phyloP scores from a whole-genome alignment of 768 basidiomycete genomes.

The Botryobasidium botryosum region DNA sequence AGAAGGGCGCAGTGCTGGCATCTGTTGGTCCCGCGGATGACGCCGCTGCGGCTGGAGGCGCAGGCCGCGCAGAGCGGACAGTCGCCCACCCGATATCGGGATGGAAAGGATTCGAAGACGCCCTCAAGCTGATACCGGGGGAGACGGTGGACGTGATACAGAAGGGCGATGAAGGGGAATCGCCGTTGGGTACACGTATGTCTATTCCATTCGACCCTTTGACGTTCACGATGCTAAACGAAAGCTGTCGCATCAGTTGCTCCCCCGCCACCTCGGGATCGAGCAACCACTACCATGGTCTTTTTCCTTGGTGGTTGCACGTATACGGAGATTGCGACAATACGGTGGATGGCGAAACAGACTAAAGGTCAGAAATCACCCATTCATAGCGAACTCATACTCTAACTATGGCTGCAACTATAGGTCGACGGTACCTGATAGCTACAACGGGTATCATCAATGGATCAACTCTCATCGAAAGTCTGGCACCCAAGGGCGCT shows the following conservation, averaged over 20 bases:
- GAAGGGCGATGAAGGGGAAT: no score
- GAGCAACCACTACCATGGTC: conserved; percentile 68
- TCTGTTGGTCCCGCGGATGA: conserved; percentile 4
- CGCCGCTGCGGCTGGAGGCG: not conserved
- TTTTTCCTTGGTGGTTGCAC: conserved; percentile 98
- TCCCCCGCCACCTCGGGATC: conserved; percentile 23
- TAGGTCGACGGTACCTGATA: conserved; percentile 77
- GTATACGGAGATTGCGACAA: conserved; percentile 88
- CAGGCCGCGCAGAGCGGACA: not conserved
- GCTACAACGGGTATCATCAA: conserved; percentile 85
- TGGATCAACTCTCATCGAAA: conserved; percentile 27
- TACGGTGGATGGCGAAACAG: conserved; percentile 82
- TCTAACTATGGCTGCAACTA: no score
- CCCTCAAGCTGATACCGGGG: conserved; percentile 65
- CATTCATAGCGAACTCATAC: not conserved
- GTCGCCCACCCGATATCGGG: conserved; percentile 78
- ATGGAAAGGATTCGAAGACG: conserved; percentile 96
- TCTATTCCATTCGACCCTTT: no score
- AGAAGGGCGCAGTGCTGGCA: conserved; percentile 68
- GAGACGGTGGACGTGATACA: conserved; percentile 61
- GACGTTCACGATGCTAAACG: not conserved
- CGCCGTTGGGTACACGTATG: no score
- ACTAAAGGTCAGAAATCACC: conserved; percentile 41
- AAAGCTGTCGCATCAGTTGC: no score
- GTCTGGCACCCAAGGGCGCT: conserved; percentile 10